phyloP scores from a whole-genome alignment of 192 early-diverging fungal genomes.

The Physocladia obscura region DNA sequence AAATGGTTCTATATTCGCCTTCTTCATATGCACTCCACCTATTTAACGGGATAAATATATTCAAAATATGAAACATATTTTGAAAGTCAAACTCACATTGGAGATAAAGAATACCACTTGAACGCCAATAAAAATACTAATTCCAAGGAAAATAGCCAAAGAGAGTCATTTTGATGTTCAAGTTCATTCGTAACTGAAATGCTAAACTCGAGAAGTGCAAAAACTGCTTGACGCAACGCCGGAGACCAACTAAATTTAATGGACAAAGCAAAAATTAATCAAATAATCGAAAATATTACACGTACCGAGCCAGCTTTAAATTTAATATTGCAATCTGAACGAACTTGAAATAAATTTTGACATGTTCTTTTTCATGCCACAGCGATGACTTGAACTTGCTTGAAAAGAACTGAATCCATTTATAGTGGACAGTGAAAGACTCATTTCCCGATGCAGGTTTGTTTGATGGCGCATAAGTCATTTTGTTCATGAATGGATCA shows the following conservation, averaged over 20 bases:
- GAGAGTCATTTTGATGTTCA: slow-evolving; percentile 60
- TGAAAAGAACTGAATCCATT: slow-evolving; percentile 83
- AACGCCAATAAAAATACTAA: slow-evolving; percentile 72
- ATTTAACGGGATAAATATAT: no score
- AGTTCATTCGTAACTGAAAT: slow-evolving; percentile 71
- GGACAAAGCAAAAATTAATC: neutral
- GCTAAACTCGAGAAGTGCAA: slow-evolving; percentile 73
- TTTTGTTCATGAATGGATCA: slow-evolving; percentile 84
- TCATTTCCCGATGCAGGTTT: slow-evolving; percentile 69
- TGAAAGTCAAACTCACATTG: slow-evolving; percentile 55
- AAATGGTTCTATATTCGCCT: slow-evolving; percentile 33
- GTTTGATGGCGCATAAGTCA: slow-evolving; percentile 90
- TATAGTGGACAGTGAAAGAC: slow-evolving; percentile 69
- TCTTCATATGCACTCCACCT: slow-evolving; percentile 21
- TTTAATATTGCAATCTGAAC: slow-evolving; percentile 72
- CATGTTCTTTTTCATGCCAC: slow-evolving; percentile 69
- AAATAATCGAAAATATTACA: neutral
- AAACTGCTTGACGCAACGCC: slow-evolving; percentile 67
- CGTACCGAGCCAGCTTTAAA: slow-evolving; percentile 41
- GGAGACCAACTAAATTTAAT: slow-evolving; percentile 10
- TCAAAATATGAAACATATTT: no score
- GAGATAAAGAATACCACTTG: slow-evolving; percentile 77
- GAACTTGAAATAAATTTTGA: slow-evolving; percentile 75
- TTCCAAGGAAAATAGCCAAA: slow-evolving; percentile 64
- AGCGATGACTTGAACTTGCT: slow-evolving; percentile 81